Evolutionary conservation across 495 filamentous ascomycete species (phyloP), one percentile per base, ranked within the genome.

Genomic region (Rhypophila decipiens): DNA sequence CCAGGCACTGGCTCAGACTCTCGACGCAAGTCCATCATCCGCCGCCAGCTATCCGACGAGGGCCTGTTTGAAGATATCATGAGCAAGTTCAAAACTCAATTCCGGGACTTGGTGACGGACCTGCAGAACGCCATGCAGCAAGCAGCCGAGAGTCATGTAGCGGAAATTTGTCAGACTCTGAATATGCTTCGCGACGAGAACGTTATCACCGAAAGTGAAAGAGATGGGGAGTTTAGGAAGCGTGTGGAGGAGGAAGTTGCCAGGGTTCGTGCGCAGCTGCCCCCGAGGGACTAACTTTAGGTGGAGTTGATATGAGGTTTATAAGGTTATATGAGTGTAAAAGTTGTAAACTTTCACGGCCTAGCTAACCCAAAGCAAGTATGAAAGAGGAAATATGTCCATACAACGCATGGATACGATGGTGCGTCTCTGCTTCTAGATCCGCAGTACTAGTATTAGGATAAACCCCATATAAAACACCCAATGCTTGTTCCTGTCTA

Each of bases 151-250:
- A 39, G 46, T 9, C 55, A 63, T 24, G 46, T 67, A 5, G 46
- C 33, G 9, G 39, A 49, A 17, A 53, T 69, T 20, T 17, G 24
- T 39, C 55, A 53, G 3, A 65, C 56, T 0, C 23, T 71, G 39
- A 38, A 65, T 38, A 64, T 64, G 10, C 39, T 69, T 9, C 52
- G 62, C 27, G 55, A 45, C 24, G 64, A 67, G 33, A 62, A 69
- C 39, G 56, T 56, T 10, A 59, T 55, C 1, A 19, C 51, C 13
- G 65, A 68, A 47, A 61, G 64, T 19, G 64, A 71, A 38, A 47
- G 41, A 39, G 57, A 69, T 31, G 59, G 60, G 1, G 58, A 56
- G 15, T 66, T 66, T 29, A 44, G 60, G 27, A 37, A 24, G 8
- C 49, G 60, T 3, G 58, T 71, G 18, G 53, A 46, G 22, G 47